These are phyloP conservation scores for Gracilaria gracilis DNA, from an alignment of 23 red algal species.

Conservation along the genomic window DNA sequence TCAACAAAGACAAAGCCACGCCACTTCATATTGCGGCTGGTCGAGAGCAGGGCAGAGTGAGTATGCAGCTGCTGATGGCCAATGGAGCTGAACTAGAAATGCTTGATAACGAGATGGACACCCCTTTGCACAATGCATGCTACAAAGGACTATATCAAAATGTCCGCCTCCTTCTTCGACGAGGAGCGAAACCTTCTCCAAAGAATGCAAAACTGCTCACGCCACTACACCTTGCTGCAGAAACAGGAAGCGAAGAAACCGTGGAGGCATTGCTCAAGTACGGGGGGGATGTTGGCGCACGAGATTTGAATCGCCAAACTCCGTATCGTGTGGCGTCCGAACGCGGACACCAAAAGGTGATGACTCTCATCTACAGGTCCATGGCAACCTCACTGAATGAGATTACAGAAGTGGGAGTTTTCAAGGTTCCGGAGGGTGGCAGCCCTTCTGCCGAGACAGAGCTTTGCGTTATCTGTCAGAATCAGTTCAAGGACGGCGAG, in stretches of 20 bases:
- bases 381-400: constrained; percentile 33
- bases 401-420: constrained; percentile 24
- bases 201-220: constrained; percentile 35
- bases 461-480: constrained; percentile 61
- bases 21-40: constrained; percentile 59
- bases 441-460: neutral
- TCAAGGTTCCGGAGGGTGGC: neutral
- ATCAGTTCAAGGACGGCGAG: constrained; percentile 33
- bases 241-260: constrained; percentile 54
- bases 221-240: constrained; percentile 51
- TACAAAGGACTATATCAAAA: constrained; percentile 70
- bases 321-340: constrained; percentile 51
- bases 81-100: constrained; percentile 50
- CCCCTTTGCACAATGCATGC: constrained; percentile 57
- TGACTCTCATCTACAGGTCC: constrained; percentile 48
- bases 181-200: constrained; percentile 45
- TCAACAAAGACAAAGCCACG: constrained; percentile 56
- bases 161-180: constrained; percentile 54
- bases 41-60: constrained; percentile 59
- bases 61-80: constrained; percentile 56
- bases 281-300: constrained; percentile 33
- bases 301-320: constrained; percentile 33
- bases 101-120: constrained; percentile 52
- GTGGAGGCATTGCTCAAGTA: constrained; percentile 54
- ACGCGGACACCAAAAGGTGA: constrained; percentile 46